These are phyloP conservation scores for Cyberlindnera veronae DNA, from an alignment of 805 yeast species.

Conservation along the genomic window DNA sequence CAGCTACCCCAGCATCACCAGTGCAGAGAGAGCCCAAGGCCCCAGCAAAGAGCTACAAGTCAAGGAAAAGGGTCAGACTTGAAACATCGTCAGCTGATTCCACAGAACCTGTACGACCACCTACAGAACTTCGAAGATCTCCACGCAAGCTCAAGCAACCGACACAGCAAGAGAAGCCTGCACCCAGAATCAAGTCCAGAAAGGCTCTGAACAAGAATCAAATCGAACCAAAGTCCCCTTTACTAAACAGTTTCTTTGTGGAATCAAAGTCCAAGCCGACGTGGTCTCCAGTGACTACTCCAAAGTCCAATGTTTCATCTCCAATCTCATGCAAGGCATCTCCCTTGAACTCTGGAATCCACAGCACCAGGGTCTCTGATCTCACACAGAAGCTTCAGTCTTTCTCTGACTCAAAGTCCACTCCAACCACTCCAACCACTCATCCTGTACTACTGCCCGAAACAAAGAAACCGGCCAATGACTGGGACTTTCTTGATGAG, in stretches of 20 bases:
- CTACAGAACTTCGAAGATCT: background rate
- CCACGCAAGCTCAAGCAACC: background rate
- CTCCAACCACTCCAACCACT: no score
- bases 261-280: conserved; percentile 25
- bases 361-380: background rate
- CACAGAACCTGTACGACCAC: no score
- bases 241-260: conserved; percentile 17
- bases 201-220: no score
- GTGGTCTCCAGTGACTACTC: conserved; percentile 21
- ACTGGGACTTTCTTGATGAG: conserved; percentile 13
- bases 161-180: no score
- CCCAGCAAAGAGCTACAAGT: no score
- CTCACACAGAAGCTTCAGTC: conserved; percentile 4
- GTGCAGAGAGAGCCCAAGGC: no score
- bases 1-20: background rate
- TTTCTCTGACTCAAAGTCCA: no score
- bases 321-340: background rate
- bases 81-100: no score
- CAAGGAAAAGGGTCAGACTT: background rate
- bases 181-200: no score
- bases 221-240: conserved; percentile 2
- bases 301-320: conserved; percentile 2
- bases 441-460: no score
- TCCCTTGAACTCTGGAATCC: background rate
- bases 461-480: background rate